A percentile compares a stretch with the other conserved stretches of the same genome.
Conservation (phyloP, 768 basidiomycete species). For the Leccinum pellstonianum region DNA sequence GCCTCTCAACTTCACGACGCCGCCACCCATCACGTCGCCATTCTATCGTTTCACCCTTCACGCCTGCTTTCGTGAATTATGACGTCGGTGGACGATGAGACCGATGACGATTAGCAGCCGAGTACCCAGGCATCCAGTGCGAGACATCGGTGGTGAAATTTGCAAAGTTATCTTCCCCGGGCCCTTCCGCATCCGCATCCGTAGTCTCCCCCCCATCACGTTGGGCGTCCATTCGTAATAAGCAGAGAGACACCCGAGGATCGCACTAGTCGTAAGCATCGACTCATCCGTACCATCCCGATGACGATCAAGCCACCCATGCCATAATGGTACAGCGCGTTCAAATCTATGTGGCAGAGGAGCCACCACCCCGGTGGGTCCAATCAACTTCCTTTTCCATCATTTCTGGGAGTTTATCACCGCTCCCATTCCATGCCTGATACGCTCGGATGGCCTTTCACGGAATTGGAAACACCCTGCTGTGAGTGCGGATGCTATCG, state of each 20-base stretch:
- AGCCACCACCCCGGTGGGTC: not conserved
- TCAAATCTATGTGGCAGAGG: not conserved
- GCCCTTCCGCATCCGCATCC: conserved; percentile 9
- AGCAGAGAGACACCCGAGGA: conserved; percentile 6
- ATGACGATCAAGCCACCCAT: not conserved
- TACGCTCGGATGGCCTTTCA: not conserved
- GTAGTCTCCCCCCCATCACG: not conserved
- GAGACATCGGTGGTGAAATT: not conserved
- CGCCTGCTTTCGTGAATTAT: not conserved
- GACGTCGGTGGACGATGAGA: not conserved
- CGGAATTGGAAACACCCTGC: conserved; percentile 3
- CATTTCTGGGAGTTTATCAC: not conserved
- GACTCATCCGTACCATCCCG: not conserved
- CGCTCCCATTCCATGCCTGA: not conserved
- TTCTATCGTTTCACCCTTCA: not conserved
- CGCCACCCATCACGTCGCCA: not conserved
- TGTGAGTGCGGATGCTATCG: not conserved
- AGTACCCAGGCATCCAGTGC: not conserved
- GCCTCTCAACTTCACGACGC: not conserved
- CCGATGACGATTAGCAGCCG: not conserved
- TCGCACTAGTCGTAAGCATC: not conserved
- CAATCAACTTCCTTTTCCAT: not conserved
- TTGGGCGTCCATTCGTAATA: conserved; percentile 3
- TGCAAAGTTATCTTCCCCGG: not conserved
- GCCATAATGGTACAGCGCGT: not conserved